Percentiles rank a stretch among this genome's conserved stretches.
Conservation (phyloP, 257 asterid genomes). For the Gynochthodes officinalis region DNA sequence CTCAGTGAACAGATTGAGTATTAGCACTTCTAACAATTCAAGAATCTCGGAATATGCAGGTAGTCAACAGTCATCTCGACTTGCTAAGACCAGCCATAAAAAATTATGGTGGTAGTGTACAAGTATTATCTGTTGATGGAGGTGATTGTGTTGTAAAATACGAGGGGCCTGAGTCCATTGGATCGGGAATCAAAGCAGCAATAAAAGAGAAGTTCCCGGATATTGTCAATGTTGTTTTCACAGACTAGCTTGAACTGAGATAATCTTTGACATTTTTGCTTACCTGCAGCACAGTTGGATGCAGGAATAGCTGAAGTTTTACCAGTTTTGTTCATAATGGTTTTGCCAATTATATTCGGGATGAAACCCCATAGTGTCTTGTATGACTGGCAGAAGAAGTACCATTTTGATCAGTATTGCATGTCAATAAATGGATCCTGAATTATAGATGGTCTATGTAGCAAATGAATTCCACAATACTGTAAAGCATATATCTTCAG, state of each 20-base stretch:
- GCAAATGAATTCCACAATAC: too few species aligned
- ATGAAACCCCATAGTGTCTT: not conserved
- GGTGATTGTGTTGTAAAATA: constrained; percentile 68
- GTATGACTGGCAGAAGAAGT: too few species aligned
- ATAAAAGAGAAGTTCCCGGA: constrained; percentile 89
- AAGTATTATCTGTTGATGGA: constrained; percentile 60
- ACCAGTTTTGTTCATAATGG: too few species aligned
- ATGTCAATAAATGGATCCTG: too few species aligned
- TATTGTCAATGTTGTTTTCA: constrained; percentile 57
- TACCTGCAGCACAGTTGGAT: too few species aligned
- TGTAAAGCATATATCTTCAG: too few species aligned
- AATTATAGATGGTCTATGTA: too few species aligned
- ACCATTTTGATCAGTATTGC: too few species aligned
- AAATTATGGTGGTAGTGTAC: constrained; percentile 80
- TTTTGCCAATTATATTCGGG: not conserved
- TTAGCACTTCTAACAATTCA: not conserved
- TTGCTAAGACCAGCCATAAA: constrained; percentile 81
- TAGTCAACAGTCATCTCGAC: constrained; percentile 74
- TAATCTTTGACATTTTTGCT: not conserved
- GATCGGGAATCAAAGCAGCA: constrained; percentile 88
- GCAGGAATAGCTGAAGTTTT: too few species aligned
- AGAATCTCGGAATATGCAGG: constrained; percentile 28
- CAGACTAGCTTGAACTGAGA: constrained; percentile 31
- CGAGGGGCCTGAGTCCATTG: constrained; percentile 77
- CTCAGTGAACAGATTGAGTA: too few species aligned